Evolutionary conservation across 306 rosid species (phyloP), one percentile per base, ranked within the genome.

Genomic region (Glycyrrhiza uralensis): DNA sequence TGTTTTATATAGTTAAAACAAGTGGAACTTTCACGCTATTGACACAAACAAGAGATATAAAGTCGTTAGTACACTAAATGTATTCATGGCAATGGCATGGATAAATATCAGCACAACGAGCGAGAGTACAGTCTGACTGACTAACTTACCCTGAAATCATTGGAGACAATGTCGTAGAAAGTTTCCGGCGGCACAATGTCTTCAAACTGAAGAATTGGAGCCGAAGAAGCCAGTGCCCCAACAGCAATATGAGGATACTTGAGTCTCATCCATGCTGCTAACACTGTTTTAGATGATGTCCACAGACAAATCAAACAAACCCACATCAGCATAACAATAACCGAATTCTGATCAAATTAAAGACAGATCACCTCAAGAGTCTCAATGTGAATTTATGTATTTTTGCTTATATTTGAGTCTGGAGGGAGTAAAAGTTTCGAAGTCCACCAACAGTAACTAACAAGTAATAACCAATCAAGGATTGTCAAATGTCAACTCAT

Each of bases 211-310:
- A 92, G 97, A 81, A 92, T 92, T 0, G 96, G 97, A 9, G 97
- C 97, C 2, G 96, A 92, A 75, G 97, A 86, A 77, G 97, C 87
- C 22, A 92, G 92, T 55, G 93, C 97, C 45, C 97, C 97, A 49
- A 92, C 12, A 9, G 97, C 87, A 74, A 89, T 76, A 76, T 92
- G 93, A 55, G 97, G 97, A 81, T 92, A 92, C 80, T 89, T 92
- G 47, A 92, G 89, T 85, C 97, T 92, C 97, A 89, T 92, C 97
- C 97, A 92, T 29, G 97, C 86, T 4, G 97, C 97, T 42, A 92
- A 76, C 97, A 92, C 96, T 92, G 82, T 54, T 57, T 71, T 12
- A 50, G 15, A 57, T 4, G 7, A 58, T 14, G 56, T 39, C 63
- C 24, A 29, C 10, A 51, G 20, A 45, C 17, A 45, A 74, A 50